Percentiles rank a stretch among this genome's conserved stretches.
phyloP scores from a whole-genome alignment of 1,284 basidiomycete species.

The Cystobasidium slooffiae region DNA sequence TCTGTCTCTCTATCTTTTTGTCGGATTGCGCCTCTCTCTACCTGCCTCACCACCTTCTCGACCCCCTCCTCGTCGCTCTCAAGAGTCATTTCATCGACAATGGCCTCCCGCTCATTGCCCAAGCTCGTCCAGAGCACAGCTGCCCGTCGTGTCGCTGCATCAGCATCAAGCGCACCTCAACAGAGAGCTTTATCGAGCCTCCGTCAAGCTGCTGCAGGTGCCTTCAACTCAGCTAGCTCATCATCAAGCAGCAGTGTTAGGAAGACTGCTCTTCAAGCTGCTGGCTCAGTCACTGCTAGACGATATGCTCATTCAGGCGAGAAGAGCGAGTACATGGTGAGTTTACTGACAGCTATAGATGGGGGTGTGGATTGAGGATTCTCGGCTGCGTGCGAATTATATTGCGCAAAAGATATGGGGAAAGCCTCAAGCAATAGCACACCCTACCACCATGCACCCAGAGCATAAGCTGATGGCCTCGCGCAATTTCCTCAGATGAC shows the following conservation, averaged over 20 bases:
- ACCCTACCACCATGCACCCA: neutral
- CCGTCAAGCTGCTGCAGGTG: conserved; percentile 2
- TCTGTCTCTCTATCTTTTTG: neutral
- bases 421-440: neutral
- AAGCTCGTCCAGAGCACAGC: conserved; percentile 16
- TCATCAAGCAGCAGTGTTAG: conserved; percentile 10
- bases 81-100: neutral
- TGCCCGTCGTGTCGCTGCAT: conserved; percentile 11
- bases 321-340: conserved; percentile 42
- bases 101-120: conserved; percentile 35
- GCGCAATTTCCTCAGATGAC: conserved; percentile 72
- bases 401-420: too few relatives aligned
- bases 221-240: conserved; percentile 2
- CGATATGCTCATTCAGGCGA: conserved; percentile 39
- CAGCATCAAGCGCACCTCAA: neutral
- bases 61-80: neutral
- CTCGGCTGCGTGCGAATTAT: too few relatives aligned
- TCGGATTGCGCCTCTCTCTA: neutral
- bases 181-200: conserved; percentile 31
- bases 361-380: too few relatives aligned
- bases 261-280: conserved; percentile 18
- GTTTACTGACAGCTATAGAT: too few relatives aligned
- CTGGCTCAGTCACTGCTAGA: conserved; percentile 29
- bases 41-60: neutral
- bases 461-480: neutral